Base-by-base conservation (phyloP, 2,329 filamentous ascomycete genomes). In the Fusarium nisikadoi region DNA sequence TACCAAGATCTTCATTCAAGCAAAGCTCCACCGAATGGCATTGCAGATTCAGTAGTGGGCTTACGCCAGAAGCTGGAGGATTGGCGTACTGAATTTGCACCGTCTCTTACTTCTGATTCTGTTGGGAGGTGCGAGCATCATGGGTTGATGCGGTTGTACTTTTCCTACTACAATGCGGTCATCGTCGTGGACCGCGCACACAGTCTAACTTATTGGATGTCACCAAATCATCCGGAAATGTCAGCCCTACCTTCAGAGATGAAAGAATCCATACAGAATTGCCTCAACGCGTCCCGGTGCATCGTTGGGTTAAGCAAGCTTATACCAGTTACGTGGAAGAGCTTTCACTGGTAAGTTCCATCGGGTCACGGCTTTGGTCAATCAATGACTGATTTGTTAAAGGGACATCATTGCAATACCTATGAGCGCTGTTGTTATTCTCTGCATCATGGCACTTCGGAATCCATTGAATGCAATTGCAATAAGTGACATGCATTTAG, bases 161-260 rank as follows among this genome's bases (percentile, higher is more conserved):
- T 55, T 31, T 55, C 52, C n/a, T 55, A 55, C n/a, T 55, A 55
- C 27, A 43, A 43, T 17, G 27, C 52, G 6, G 52, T 43, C 20
- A 33, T 55, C 6, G n/a, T 43, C 7, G 38, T 43, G 9, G 33
- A 23, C 27, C 38, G 52, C 13, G 36, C 52, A 20, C 27, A 43
- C n/a, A 43, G 52, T 17, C 13, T 55, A 14, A 25, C 14, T 19
- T 55, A 43, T 8, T 55, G 52, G 52, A 12, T 23, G 3, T 33
- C 53, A 8, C 29, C 27, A 6, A 45, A 55, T 17, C 38, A 45
- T 5, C 38, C 29, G 3, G 39, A 20, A 25, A 14, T 23, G 1
- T 19, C 39, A 43, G 29, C 10, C 13, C 27, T 55, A 3, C 29
- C 53, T 12, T 2, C 27, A 6, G 17, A 14, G 17, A 43, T 55